A percentile compares a stretch with the other conserved stretches of the same genome.
These are phyloP conservation scores for Penicillium tannophilum DNA, from an alignment of 495 filamentous ascomycete species.

Conservation along the genomic window DNA sequence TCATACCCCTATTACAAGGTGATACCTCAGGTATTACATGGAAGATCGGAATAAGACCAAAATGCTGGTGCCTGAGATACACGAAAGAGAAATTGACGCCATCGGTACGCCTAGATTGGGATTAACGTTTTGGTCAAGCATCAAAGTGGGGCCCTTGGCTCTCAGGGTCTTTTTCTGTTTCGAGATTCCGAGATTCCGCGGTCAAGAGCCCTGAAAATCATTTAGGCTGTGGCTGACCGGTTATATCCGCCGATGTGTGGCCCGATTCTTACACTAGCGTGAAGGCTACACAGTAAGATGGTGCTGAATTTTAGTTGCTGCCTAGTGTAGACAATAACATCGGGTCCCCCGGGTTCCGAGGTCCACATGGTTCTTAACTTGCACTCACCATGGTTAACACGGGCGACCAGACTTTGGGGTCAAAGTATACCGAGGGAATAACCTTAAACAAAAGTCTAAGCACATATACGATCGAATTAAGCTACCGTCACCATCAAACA, in stretches of 20 bases:
- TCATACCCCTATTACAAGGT: neutral
- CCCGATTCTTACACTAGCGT: neutral
- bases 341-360: too few relatives aligned
- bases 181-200: neutral
- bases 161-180: neutral
- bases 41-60: neutral
- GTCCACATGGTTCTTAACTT: too few relatives aligned
- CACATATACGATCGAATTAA: too few relatives aligned
- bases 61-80: constrained; percentile 11
- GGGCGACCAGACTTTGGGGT: too few relatives aligned
- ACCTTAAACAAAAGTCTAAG: too few relatives aligned
- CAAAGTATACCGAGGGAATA: too few relatives aligned
- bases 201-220: neutral
- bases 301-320: neutral
- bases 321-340: neutral
- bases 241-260: neutral
- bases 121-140: constrained; percentile 1
- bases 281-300: neutral
- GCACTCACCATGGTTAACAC: too few relatives aligned
- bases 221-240: neutral
- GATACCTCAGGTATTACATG: neutral
- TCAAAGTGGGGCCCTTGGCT: neutral
- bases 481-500: too few relatives aligned
- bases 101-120: neutral
- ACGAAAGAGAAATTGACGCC: neutral